Percentiles rank a stretch among this genome's conserved stretches.
Evolutionary conservation across 2,329 filamentous ascomycete genomes (phyloP).

Genomic region (Sarocladiaceae sp.): DNA sequence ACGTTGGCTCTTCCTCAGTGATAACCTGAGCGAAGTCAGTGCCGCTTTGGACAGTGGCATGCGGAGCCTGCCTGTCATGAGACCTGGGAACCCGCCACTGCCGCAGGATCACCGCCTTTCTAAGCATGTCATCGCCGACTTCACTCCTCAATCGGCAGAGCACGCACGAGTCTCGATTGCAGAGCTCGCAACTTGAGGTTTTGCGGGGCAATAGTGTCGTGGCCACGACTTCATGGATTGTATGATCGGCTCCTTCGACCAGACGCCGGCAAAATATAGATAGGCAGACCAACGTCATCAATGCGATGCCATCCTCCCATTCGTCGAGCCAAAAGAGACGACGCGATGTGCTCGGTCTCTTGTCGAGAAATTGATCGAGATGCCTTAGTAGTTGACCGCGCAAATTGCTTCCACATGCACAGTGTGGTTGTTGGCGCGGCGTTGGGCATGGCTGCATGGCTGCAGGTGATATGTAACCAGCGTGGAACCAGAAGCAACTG

Average conservation of each 20-base stretch:
- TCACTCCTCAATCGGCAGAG: slow-evolving; percentile 20
- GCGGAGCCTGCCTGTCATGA: slow-evolving; percentile 53
- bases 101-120: slow-evolving; percentile 38
- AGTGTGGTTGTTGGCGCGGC: no score
- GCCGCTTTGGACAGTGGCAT: slow-evolving; percentile 59
- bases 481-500: neutral
- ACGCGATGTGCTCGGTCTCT: no score
- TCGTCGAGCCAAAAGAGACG: no score
- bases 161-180: slow-evolving; percentile 11
- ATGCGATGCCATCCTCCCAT: neutral
- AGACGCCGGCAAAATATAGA: neutral
- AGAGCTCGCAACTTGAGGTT: neutral
- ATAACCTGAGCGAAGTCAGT: slow-evolving; percentile 65
- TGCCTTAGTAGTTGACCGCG: no score
- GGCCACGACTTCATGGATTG: neutral
- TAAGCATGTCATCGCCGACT: slow-evolving; percentile 27
- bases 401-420: no score
- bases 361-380: no score
- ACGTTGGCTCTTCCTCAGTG: slow-evolving; percentile 72
- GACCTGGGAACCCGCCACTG: slow-evolving; percentile 65
- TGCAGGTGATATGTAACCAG: neutral
- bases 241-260: neutral
- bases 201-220: neutral
- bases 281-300: neutral
- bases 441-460: slow-evolving; percentile 5